Evolutionary conservation across 1,284 basidiomycete genomes (phyloP).

Genomic region (Vanrija pseudolonga): DNA sequence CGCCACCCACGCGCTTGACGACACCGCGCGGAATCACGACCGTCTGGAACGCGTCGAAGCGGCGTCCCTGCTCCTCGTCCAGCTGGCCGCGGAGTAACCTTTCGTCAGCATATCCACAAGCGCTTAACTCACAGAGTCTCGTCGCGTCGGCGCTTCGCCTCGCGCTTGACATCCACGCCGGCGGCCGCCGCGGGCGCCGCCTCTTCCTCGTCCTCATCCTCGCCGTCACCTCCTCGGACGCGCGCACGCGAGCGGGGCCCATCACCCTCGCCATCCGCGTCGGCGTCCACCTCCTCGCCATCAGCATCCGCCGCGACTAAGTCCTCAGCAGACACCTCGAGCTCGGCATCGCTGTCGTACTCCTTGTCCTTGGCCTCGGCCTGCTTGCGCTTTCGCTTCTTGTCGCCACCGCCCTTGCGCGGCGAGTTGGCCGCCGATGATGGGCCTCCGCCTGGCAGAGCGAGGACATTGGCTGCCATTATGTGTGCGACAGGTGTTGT

Average conservation of each 20-base stretch:
- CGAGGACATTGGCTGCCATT: constrained; percentile 12
- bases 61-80: constrained; percentile 37
- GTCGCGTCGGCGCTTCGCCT: constrained; percentile 11
- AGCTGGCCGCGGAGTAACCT: constrained; percentile 36
- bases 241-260: not conserved
- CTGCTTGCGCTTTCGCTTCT: constrained; percentile 17
- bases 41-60: constrained; percentile 39
- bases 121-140: constrained; percentile 12
- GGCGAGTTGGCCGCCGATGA: constrained; percentile 5
- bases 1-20: constrained; percentile 32
- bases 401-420: not conserved
- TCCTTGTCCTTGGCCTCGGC: constrained; percentile 8
- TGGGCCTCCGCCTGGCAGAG: constrained; percentile 4
- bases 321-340: constrained; percentile 22
- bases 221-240: constrained; percentile 16
- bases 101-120: not conserved
- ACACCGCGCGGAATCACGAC: constrained; percentile 32
- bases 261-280: constrained; percentile 12
- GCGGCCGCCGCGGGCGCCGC: not conserved
- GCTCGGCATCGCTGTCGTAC: constrained; percentile 17
- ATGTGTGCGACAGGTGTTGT: not conserved
- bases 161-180: constrained; percentile 10
- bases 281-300: constrained; percentile 3
- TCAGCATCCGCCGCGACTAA: constrained; percentile 14
- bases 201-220: constrained; percentile 20